Evolutionary conservation across 371 early-diverging fungal genomes (phyloP).

Genomic region (Batrachochytrium dendrobatidis): DNA sequence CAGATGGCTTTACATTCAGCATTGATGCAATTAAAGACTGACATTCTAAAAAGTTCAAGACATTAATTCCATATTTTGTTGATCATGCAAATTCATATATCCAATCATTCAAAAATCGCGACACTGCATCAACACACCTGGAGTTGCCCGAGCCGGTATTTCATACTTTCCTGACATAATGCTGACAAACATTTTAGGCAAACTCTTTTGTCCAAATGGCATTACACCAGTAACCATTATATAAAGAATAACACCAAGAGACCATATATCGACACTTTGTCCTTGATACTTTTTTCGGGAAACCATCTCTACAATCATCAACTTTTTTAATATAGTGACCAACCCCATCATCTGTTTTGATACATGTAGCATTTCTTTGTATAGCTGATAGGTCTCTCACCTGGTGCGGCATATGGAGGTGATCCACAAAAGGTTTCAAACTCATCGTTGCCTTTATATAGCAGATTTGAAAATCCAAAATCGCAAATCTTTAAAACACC

Average conservation of each 20-base stretch:
- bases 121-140: conserved; percentile 12
- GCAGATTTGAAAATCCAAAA: conserved; percentile 44
- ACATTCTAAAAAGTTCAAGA: background rate
- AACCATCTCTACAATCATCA: conserved; percentile 79
- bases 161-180: conserved; percentile 36
- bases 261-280: conserved; percentile 90
- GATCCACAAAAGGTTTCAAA: conserved; percentile 40
- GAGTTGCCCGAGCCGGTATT: conserved; percentile 19
- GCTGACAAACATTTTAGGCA: conserved; percentile 38
- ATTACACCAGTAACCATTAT: conserved; percentile 75
- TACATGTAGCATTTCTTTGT: no score
- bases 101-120: background rate
- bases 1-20: background rate
- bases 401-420: conserved; percentile 66
- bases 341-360: conserved; percentile 1
- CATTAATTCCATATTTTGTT: background rate
- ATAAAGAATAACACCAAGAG: conserved; percentile 81
- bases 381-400: conserved; percentile 43
- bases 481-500: conserved; percentile 33
- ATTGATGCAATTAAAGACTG: background rate
- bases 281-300: conserved; percentile 74
- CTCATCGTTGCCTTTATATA: conserved; percentile 28
- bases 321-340: conserved; percentile 12
- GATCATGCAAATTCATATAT: background rate
- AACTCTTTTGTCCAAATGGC: conserved; percentile 71